Evolutionary conservation across 768 basidiomycete genomes (phyloP).

Genomic region (Auricularia sp.): DNA sequence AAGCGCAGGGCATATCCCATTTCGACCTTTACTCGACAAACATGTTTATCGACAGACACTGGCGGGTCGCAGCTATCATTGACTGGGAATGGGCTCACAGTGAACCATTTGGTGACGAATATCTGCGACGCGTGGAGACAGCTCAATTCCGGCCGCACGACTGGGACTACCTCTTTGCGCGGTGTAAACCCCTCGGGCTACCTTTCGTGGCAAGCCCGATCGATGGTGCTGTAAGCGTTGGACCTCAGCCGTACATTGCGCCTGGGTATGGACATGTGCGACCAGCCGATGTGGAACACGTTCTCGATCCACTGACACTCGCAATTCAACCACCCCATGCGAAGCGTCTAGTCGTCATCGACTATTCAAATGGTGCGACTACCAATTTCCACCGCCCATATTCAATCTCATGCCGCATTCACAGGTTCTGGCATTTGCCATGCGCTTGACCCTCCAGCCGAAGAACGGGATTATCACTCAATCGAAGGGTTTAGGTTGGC

Average conservation of each 20-base stretch:
- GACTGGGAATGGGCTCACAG: no score
- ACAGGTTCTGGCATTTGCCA: neutral
- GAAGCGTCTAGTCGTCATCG: neutral
- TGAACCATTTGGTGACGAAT: no score
- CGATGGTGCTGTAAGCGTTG: neutral
- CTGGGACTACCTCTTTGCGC: neutral
- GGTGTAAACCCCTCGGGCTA: neutral
- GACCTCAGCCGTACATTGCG: neutral
- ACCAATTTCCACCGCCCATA: fast-evolving
- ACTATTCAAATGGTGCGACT: neutral
- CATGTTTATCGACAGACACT: no score
- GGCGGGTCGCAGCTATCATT: no score
- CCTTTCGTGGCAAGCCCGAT: neutral
- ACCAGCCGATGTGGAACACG: neutral
- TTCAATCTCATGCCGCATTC: neutral
- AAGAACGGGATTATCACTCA: no score
- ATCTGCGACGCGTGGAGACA: no score
- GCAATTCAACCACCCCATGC: neutral
- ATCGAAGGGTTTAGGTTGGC: no score
- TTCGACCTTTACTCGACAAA: no score
- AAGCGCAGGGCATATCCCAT: neutral
- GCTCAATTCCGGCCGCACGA: neutral
- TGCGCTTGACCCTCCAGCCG: no score
- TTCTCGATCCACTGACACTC: neutral
- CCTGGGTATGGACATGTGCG: neutral